Base-by-base conservation (phyloP, 352 stramenopile species). In the Halophytophthora batemanensis region DNA sequence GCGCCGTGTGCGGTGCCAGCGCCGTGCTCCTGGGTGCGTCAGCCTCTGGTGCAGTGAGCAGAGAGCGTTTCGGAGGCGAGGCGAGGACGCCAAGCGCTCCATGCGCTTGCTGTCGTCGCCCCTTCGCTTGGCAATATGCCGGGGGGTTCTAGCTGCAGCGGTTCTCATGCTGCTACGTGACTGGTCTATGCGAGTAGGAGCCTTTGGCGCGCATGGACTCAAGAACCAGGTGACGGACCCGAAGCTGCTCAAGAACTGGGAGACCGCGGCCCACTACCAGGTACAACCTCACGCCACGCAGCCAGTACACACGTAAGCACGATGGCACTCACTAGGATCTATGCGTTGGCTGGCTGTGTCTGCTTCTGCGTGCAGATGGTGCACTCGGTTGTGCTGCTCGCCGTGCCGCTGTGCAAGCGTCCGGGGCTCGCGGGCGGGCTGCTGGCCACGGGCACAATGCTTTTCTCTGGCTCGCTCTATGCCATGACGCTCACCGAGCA, bases 391-490 rank as follows among this genome's bases (percentile, higher is more conserved):
- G 83, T 76, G 50, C 56, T 93, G 13, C 65, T 93, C 6, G 81
- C 72, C 13, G 75, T 68, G 50, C 83, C 83, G 23, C 61, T 93
- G 33, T 71, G 73, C 29, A 75, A 69, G 53, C 79, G 79, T 10
- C 83, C 83, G 34, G 66, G 51, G 2, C 50, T 91, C 45, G 73
- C 72, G 0, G 83, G 83, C 6, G 64, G 66, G 1, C 60, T 93
- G 34, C 60, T 93, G 19, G 61, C 72, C 21, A 75, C 71, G 14
- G 83, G 83, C 18, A 77, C 77, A 22, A 34, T 92, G 23, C 49
- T 93, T 22, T 93, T 93, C 61, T 91, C 83, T 0, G 83, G 83
- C 6, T 90, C 78, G 47, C 55, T 93, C 19, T 93, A 93, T 54
- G 60, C 65, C 7, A 82, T 93, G 65, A 80, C 86, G 37, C 72